These are phyloP conservation scores for Lyophyllum semitale DNA, from an alignment of 768 basidiomycete genomes.

Conservation along the genomic window DNA sequence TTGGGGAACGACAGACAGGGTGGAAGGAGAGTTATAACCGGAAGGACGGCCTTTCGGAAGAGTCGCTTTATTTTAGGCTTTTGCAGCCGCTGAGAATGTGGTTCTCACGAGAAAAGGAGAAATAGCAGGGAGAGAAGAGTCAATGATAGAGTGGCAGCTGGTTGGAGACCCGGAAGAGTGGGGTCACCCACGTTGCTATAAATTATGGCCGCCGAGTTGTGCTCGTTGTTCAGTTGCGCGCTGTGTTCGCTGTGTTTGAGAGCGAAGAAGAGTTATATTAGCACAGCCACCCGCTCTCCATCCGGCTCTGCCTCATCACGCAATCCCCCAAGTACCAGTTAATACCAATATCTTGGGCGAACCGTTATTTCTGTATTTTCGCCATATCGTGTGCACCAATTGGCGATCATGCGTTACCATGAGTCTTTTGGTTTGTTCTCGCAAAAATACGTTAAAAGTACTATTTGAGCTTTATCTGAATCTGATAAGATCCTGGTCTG, in stretches of 20 bases:
- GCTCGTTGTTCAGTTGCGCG: background rate
- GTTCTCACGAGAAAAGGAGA: slow-evolving; percentile 20
- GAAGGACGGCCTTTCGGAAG: slow-evolving; percentile 14
- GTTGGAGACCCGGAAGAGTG: slow-evolving; percentile 42
- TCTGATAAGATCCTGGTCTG: too few relatives aligned
- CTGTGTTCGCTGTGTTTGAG: background rate
- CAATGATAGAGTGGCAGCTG: slow-evolving; percentile 15
- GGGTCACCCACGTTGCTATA: slow-evolving; percentile 29
- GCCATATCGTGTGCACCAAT: slow-evolving; percentile 3
- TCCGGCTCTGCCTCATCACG: background rate
- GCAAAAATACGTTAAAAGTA: too few relatives aligned
- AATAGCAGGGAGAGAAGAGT: slow-evolving; percentile 2
- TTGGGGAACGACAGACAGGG: slow-evolving; percentile 8
- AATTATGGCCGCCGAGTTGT: slow-evolving; percentile 1
- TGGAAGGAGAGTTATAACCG: slow-evolving; percentile 11
- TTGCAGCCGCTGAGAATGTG: slow-evolving; percentile 13
- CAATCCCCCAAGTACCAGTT: background rate
- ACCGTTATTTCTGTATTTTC: slow-evolving; percentile 24
- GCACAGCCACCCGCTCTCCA: slow-evolving; percentile 19
- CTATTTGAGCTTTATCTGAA: too few relatives aligned
- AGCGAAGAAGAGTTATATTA: slow-evolving; percentile 7
- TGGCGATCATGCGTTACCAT: background rate
- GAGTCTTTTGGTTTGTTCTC: too few relatives aligned
- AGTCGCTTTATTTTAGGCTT: slow-evolving; percentile 13
- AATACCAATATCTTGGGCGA: slow-evolving; percentile 25